Evolutionary conservation across 2,329 filamentous ascomycete species (phyloP).

Genomic region (Phaeosphaeria sp.): DNA sequence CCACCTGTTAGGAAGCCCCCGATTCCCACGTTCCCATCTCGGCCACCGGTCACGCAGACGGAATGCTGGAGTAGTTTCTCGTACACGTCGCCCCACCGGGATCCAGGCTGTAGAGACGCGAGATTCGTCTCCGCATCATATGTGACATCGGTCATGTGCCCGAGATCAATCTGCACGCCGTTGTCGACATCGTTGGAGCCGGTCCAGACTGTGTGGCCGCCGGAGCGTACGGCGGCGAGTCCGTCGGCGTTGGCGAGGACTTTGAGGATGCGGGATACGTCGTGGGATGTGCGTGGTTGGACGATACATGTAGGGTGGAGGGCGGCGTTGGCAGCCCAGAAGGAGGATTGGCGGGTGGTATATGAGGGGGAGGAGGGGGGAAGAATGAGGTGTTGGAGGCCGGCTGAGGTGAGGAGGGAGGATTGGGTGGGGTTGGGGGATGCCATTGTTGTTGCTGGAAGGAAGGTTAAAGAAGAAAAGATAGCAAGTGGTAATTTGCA

Average conservation of each 20-base stretch:
- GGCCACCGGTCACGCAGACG: conserved; percentile 26
- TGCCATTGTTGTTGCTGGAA: no score
- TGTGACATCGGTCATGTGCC: conserved; percentile 26
- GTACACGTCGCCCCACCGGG: conserved; percentile 48
- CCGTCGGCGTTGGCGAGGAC: conserved; percentile 11
- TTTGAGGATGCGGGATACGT: conserved; percentile 24
- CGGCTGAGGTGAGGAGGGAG: no score
- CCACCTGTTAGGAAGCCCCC: conserved; percentile 39
- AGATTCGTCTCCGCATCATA: conserved; percentile 14
- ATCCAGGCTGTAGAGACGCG: conserved; percentile 30
- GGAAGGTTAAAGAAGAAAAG: no score
- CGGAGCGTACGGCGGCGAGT: conserved; percentile 28
- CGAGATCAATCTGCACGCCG: conserved; percentile 42
- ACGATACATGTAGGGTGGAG: conserved; percentile 29
- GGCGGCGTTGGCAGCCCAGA: conserved; percentile 18
- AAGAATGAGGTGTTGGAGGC: no score
- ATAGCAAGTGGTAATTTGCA: no score
- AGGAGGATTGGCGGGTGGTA: conserved; percentile 16
- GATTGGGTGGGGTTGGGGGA: no score
- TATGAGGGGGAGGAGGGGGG: no score
- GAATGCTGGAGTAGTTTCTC: conserved; percentile 20
- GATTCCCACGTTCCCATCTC: conserved; percentile 37
- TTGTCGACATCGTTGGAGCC: conserved; percentile 38
- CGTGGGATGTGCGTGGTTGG: conserved; percentile 20
- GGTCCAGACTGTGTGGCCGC: conserved; percentile 27